These are phyloP conservation scores for Globisporangium cederbergense DNA, from an alignment of 352 stramenopile species.

Conservation along the genomic window DNA sequence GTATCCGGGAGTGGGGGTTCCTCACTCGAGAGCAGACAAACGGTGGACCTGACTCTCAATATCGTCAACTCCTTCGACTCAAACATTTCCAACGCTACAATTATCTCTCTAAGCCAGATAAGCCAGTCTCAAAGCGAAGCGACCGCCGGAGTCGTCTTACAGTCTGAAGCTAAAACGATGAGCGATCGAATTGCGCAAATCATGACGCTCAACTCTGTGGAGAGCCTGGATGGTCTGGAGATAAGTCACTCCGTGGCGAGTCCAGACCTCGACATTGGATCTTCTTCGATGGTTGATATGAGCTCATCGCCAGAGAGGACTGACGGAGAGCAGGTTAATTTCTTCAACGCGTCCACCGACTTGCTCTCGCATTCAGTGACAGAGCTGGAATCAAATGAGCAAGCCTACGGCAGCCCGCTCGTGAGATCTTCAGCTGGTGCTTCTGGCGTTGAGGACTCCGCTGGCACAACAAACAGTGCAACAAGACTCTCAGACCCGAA, in stretches of 20 bases:
- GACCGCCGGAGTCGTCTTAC: background rate
- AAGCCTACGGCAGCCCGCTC: background rate
- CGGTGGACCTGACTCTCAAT: conserved; percentile 21
- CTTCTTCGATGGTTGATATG: background rate
- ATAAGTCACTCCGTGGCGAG: background rate
- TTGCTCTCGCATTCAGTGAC: background rate
- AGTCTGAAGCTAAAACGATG: background rate
- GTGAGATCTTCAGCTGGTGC: background rate
- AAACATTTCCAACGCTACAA: conserved; percentile 19
- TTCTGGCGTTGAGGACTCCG: no score
- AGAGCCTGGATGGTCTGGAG: background rate
- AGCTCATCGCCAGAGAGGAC: background rate
- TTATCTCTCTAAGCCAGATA: conserved; percentile 11
- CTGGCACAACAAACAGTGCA: no score
- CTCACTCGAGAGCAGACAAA: background rate
- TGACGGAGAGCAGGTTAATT: background rate
- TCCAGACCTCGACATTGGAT: background rate
- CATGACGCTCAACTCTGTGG: background rate
- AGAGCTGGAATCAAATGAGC: background rate
- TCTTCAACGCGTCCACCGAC: background rate
- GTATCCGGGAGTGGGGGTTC: background rate
- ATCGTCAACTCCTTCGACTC: conserved; percentile 30
- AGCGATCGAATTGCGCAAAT: background rate
- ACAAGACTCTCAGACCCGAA: no score
- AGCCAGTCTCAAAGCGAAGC: background rate